These are phyloP conservation scores for Pythium guiyangense DNA, from an alignment of 352 stramenopile species.

Conservation along the genomic window DNA sequence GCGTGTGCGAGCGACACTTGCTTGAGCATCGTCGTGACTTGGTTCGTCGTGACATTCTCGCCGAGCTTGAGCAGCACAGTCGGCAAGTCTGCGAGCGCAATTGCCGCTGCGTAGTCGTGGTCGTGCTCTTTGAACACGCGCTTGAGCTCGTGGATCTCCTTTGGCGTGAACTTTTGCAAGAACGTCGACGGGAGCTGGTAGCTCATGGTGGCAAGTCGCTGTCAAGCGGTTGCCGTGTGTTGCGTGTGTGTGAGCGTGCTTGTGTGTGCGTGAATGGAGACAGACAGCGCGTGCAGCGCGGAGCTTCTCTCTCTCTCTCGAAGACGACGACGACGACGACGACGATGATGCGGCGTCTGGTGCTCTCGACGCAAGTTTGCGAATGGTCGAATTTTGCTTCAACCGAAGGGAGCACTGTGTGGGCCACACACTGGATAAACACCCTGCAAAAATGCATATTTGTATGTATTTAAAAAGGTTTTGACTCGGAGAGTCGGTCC, in stretches of 20 bases:
- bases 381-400: not conserved
- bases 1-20: conserved; percentile 50
- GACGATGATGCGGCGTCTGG: no score
- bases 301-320: no score
- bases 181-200: conserved; percentile 83
- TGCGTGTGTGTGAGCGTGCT: not conserved
- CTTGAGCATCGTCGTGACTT: conserved; percentile 54
- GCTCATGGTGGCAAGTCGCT: conserved; percentile 44
- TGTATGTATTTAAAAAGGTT: no score
- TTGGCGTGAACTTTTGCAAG: conserved; percentile 83
- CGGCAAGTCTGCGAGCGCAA: conserved; percentile 41
- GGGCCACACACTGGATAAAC: no score
- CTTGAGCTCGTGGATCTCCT: conserved; percentile 86
- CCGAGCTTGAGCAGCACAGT: conserved; percentile 72
- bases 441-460: no score
- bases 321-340: no score
- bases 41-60: conserved; percentile 68
- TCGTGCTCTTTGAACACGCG: conserved; percentile 85
- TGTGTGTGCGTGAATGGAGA: not conserved
- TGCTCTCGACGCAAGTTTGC: not conserved
- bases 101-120: conserved; percentile 54
- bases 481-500: no score
- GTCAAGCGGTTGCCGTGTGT: no score
- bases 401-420: no score
- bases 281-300: no score